Conservation (phyloP, 169 alveolate species). For the Plasmodium vivax region DNA sequence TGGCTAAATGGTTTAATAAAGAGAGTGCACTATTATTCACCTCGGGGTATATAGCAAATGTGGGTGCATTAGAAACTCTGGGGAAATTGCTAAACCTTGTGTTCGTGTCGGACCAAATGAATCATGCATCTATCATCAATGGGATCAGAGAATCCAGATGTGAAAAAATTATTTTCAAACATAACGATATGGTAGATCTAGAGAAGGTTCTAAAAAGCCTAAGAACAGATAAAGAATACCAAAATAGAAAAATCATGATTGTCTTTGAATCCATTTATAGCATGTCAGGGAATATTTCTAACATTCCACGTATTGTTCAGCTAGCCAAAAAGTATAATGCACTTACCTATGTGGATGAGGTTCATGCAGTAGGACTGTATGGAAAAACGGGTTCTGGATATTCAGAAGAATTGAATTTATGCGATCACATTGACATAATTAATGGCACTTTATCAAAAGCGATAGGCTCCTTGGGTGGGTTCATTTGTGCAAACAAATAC, state of each 20-base stretch:
- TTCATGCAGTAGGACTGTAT: slow-evolving; percentile 93
- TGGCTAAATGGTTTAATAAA: slow-evolving; percentile 87
- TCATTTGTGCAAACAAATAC: slow-evolving; percentile 85
- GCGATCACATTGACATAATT: slow-evolving; percentile 83
- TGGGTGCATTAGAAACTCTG: slow-evolving; percentile 88
- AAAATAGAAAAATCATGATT: slow-evolving; percentile 83
- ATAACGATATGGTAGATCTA: slow-evolving; percentile 85
- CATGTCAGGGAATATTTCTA: slow-evolving; percentile 89
- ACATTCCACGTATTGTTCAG: slow-evolving; percentile 81
- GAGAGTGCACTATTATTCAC: slow-evolving; percentile 87
- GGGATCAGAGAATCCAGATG: slow-evolving; percentile 88
- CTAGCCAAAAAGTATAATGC: slow-evolving; percentile 88
- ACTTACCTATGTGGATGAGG: slow-evolving; percentile 90
- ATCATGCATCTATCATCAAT: slow-evolving; percentile 91
- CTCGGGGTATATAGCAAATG: slow-evolving; percentile 91
- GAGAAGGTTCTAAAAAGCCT: slow-evolving; percentile 76
- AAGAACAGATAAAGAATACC: slow-evolving; percentile 70
- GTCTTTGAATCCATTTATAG: slow-evolving; percentile 91
- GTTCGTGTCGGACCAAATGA: slow-evolving; percentile 88
- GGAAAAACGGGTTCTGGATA: slow-evolving; percentile 91
- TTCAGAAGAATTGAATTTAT: slow-evolving; percentile 82
- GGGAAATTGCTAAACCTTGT: slow-evolving; percentile 84
- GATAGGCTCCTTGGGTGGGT: slow-evolving; percentile 92
- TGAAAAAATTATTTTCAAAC: slow-evolving; percentile 80
- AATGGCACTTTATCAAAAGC: slow-evolving; percentile 93